Evolutionary conservation across 129 eudicot species (phyloP).

Genomic region (Chrysanthemum seticuspe): DNA sequence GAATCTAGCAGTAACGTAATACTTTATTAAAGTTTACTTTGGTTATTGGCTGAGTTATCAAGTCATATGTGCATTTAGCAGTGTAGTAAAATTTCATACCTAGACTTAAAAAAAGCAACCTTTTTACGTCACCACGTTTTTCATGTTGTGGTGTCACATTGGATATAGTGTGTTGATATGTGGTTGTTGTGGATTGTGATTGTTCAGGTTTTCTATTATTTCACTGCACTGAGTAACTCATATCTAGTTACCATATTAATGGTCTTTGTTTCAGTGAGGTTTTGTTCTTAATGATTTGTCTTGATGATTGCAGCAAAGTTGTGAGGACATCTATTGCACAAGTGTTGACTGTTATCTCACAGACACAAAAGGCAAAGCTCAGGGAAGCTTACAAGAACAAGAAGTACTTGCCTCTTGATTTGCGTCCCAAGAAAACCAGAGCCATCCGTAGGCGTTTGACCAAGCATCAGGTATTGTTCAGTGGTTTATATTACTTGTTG

Average conservation of each 20-base stretch:
- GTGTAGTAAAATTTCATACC: no score
- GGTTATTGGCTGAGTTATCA: no score
- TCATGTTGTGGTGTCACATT: not conserved
- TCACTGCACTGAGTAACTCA: not conserved
- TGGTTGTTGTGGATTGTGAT: not conserved
- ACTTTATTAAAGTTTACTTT: no score
- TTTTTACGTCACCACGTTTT: not conserved
- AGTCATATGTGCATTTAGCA: no score
- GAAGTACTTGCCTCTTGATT: conserved; percentile 58
- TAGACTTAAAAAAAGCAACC: not conserved
- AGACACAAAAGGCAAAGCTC: conserved; percentile 55
- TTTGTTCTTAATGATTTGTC: not conserved
- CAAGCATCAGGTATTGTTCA: conserved; percentile 48
- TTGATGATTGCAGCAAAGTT: conserved; percentile 35
- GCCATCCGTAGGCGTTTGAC: conserved; percentile 57
- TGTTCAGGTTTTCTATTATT: not conserved
- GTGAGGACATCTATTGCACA: conserved; percentile 53
- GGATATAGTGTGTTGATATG: not conserved
- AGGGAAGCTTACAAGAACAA: conserved; percentile 60
- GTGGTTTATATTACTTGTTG: not conserved
- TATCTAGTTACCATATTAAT: not conserved
- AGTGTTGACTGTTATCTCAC: conserved; percentile 57
- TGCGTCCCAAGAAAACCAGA: conserved; percentile 67
- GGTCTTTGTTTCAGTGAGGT: not conserved
- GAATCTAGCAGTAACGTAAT: no score